Base-by-base conservation (phyloP, 2,329 filamentous ascomycete genomes). In the Cadophora malorum region DNA sequence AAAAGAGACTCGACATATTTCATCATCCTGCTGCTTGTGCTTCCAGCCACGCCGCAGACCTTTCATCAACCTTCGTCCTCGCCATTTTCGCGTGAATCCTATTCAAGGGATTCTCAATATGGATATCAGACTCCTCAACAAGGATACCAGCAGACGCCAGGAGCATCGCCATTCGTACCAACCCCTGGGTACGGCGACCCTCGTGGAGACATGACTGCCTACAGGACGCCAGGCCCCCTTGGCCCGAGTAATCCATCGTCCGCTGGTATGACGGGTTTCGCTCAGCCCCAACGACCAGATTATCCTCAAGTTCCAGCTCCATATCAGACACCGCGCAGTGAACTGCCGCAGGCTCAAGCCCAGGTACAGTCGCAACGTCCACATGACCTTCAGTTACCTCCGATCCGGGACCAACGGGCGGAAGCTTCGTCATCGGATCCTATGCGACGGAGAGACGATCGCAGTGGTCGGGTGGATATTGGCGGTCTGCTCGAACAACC, bases 1-100 rank as follows among this genome's bases (percentile, higher is more conserved):
- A 90, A 88, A 73, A 84, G 84, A 69, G 85, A 86, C 4, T 87
- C 86, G 49, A 86, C 88, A 67, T 90, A 87, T 76, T 89, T 89
- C 71, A 82, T 90, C 52, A 84, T 88, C 8, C 72, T 89, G 19
- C 31, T 74, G 12, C 62, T 77, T 28, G 66, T 74, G 56, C 56
- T 75, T 4, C 73, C 76, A 25, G 58, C 70, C 8, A 72, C 73
- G 31, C 74, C 73, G 49, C 73, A 74, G 62, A 10, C 67, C 28
- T 76, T 70, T 55, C 73, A 72, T 23, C 74, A 71, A 35, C 64
- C 74, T 16, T 69, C 69, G 0, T 67, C 73, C 49, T 74, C 74
- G 3, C 73, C 74, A 49, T 77, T 72, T 62, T 66, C 74, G 10
- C 71, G 75, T 41, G 76, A 77, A 1, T 67, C 71, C 0, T 69